Conservation (phyloP, 73 alveolate species). For the Uronychia binucleata region DNA sequence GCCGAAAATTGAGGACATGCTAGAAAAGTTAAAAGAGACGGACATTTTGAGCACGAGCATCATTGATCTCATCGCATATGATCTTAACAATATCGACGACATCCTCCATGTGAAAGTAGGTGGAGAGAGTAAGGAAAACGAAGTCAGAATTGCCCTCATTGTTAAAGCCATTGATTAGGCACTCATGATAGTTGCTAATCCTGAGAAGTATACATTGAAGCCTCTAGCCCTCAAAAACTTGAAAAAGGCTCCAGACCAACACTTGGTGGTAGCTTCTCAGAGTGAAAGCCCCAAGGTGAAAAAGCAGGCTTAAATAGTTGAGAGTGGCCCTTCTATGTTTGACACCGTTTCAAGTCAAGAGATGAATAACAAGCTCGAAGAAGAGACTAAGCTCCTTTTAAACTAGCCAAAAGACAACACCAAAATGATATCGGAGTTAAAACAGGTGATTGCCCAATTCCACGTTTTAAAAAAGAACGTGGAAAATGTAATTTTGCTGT, state of each 20-base stretch:
- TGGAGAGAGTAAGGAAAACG: background rate
- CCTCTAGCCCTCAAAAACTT: background rate
- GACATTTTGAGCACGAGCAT: background rate
- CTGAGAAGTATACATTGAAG: background rate
- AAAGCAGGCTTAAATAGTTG: background rate
- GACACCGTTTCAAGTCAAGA: background rate
- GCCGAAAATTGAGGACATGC: background rate
- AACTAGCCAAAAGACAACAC: background rate
- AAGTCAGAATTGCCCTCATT: background rate
- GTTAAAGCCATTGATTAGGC: background rate
- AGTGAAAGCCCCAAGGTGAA: background rate
- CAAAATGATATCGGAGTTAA: background rate
- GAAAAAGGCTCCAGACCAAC: background rate
- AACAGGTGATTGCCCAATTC: background rate
- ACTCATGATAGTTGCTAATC: background rate
- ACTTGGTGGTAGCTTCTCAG: background rate
- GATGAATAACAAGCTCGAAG: background rate
- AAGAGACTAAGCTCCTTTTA: background rate
- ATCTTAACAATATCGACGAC: background rate
- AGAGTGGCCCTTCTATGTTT: background rate
- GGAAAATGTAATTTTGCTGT: background rate
- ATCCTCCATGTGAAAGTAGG: background rate
- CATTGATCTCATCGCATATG: background rate
- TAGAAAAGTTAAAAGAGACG: background rate
- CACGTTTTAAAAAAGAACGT: background rate